Evolutionary conservation across 2,329 filamentous ascomycete genomes (phyloP), one percentile per base, ranked within the genome.

Genomic region (Neonectria hederae): DNA sequence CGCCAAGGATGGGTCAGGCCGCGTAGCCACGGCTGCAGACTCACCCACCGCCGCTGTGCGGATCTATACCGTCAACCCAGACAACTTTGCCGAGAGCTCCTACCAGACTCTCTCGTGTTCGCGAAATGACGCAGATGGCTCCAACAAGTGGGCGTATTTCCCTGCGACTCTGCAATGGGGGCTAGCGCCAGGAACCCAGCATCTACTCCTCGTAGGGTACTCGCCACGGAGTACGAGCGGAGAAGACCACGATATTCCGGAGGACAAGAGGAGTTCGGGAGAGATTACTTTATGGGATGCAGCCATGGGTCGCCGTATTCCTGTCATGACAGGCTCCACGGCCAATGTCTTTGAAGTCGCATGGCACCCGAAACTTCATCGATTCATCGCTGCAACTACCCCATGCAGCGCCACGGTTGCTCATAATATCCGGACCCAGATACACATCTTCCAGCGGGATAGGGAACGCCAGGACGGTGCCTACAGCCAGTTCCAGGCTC

Each of bases 101-200:
- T 84, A 79, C 48, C 65, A 72, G 3, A 73, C 78, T 0, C 78
- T 83, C 28, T 83, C 83, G 1, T 84, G 83, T 69, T 76, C 79
- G 0, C 77, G 72, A 68, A 77, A 59, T 13, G 76, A 80, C 54
- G 75, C 76, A 7, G 67, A 76, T 40, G 69, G 66, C 10, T 76
- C 75, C 5, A 81, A 83, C 9, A 84, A 83, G 57, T 90, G 88
- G 88, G 85, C 85, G 0, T 90, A 90, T 69, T 88, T 82, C 62
- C 88, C 88, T 0, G 86, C 88, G 0, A 88, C 88, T 0, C 85
- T 90, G 73, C 86, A 87, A 71, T 90, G 88, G 88, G 88, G 87
- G 0, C 73, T 80, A 24, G 77, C 81, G 1, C 65, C 74, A 0
- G 74, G 68, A 1, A 83, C 84, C 2, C 77, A 77, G 1, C 83